Base-by-base conservation (phyloP, 73 alveolate genomes). In the Paramecium primaurelia region DNA sequence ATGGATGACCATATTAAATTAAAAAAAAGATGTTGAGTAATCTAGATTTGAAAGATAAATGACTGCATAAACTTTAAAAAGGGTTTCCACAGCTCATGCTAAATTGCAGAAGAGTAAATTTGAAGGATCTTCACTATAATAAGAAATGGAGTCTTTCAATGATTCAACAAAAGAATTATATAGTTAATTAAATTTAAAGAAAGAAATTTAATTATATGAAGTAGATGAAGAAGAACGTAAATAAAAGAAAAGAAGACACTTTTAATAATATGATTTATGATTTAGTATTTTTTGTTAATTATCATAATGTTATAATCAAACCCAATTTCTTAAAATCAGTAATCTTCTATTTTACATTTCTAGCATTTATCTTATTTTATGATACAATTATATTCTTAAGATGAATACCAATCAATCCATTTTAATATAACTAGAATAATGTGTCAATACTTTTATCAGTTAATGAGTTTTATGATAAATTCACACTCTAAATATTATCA, bases 1-100 rank as follows among this genome's bases (percentile, higher is more conserved):
- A 89, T 89, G 94, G 94, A 89, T 89, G 77, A 45, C 86, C 32
- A 89, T 71, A 42, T 44, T 89, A 25, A 89, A 89, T 71, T 49
- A 71, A 26, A 89, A 89, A 47, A 89, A 89, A 12, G 94, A 89
- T 73, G 34, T 71, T 47, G 88, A 64, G 25, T 25, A 32, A 6
- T 20, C 26, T 25, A 71, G 68, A 38, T 71, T 25, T 42, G 91
- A 80, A 12, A 80, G 91, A 49, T 49, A 44, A 80, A 32, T 32
- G 75, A 80, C 91, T 5, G 16, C 42, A 25, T 49, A 80, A 10
- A 49, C 91, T 8, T 80, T 80, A 80, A 80, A 45, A 26, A 80
- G 75, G 45, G 91, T 42, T 16, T 45, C 71, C 9, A 80, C 91
- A 44, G 47, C 91, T 22, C 91, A 44, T 64, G 84, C 84, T 5